These are phyloP conservation scores for Aureobasidium zeae DNA, from an alignment of 2,329 filamentous ascomycete genomes.

Conservation along the genomic window DNA sequence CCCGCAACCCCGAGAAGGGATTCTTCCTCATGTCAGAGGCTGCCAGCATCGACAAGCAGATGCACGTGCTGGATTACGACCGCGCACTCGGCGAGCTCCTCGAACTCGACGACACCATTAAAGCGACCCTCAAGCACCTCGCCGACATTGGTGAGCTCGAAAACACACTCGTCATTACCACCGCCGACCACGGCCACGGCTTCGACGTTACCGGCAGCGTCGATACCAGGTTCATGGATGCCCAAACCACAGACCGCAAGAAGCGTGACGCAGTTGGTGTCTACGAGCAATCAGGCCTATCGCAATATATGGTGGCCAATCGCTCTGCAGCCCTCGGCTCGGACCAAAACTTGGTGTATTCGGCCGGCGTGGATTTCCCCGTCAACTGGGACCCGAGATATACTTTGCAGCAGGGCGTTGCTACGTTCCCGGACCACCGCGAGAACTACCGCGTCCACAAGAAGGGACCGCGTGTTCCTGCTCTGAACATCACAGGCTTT, in stretches of 20 bases:
- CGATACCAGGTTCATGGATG: slow-evolving; percentile 66
- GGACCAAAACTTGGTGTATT: slow-evolving; percentile 48
- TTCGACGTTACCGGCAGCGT: slow-evolving; percentile 79
- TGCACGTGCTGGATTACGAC: slow-evolving; percentile 79
- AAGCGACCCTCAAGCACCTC: slow-evolving; percentile 63
- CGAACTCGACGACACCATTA: slow-evolving; percentile 75
- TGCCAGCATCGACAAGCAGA: slow-evolving; percentile 81
- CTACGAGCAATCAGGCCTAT: slow-evolving; percentile 64
- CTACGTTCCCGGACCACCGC: slow-evolving; percentile 62
- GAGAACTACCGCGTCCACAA: slow-evolving; percentile 68
- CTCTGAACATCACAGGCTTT: slow-evolving; percentile 44
- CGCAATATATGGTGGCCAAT: slow-evolving; percentile 61
- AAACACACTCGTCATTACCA: slow-evolving; percentile 69
- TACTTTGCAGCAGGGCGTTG: slow-evolving; percentile 64
- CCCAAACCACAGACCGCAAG: slow-evolving; percentile 55
- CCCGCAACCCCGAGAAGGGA: slow-evolving; percentile 47
- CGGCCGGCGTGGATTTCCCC: slow-evolving; percentile 67
- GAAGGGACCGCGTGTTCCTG: slow-evolving; percentile 53
- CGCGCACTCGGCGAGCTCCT: slow-evolving; percentile 75
- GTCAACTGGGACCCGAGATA: slow-evolving; percentile 79
- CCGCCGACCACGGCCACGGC: slow-evolving; percentile 82
- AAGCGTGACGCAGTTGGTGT: slow-evolving; percentile 68
- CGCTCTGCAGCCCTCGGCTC: slow-evolving; percentile 69
- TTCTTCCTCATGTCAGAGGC: slow-evolving; percentile 87
- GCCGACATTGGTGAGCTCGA: slow-evolving; percentile 56